A percentile compares a stretch with the other conserved stretches of the same genome.
phyloP scores from a whole-genome alignment of 257 asterid species.

The Solanum virginianum region DNA sequence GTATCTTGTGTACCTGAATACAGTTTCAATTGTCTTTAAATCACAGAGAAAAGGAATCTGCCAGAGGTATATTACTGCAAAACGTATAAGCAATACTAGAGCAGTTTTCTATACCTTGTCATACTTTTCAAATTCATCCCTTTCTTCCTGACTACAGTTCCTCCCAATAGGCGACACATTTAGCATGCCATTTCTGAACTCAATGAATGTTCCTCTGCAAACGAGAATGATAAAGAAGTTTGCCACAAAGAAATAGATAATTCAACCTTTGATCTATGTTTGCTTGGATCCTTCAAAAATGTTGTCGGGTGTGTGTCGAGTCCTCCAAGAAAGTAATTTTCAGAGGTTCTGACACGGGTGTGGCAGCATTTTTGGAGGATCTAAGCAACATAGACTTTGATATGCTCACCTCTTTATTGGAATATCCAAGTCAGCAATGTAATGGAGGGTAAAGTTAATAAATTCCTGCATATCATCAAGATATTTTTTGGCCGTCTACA shows the following conservation, averaged over 20 bases:
- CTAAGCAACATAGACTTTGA: not conserved
- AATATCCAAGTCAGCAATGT: slow-evolving; percentile 93
- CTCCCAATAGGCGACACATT: slow-evolving; percentile 97
- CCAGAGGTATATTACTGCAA: not conserved
- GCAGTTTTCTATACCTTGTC: slow-evolving; percentile 57
- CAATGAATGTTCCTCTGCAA: slow-evolving; percentile 87
- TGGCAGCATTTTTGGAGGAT: not conserved
- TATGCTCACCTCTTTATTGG: slow-evolving; percentile 80
- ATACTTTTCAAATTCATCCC: slow-evolving; percentile 88
- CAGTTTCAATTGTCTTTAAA: slow-evolving; percentile 3
- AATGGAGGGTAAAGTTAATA: slow-evolving; percentile 84
- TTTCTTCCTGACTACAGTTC: slow-evolving; percentile 96
- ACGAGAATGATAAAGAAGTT: slow-evolving; percentile 2
- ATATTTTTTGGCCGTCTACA: not conserved
- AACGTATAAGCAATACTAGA: not conserved
- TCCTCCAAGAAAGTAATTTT: not conserved
- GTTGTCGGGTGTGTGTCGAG: not conserved
- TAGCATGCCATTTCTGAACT: slow-evolving; percentile 95
- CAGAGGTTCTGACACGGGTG: not conserved
- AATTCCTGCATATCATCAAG: slow-evolving; percentile 48
- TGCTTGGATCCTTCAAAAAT: not conserved
- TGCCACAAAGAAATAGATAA: not conserved
- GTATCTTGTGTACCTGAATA: slow-evolving; percentile 65
- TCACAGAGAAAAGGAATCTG: not conserved
- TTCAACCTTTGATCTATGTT: slow-evolving; percentile 1